Evolutionary conservation across 179 eudicot genomes (phyloP).

Genomic region (Monotropa hypopitys): DNA sequence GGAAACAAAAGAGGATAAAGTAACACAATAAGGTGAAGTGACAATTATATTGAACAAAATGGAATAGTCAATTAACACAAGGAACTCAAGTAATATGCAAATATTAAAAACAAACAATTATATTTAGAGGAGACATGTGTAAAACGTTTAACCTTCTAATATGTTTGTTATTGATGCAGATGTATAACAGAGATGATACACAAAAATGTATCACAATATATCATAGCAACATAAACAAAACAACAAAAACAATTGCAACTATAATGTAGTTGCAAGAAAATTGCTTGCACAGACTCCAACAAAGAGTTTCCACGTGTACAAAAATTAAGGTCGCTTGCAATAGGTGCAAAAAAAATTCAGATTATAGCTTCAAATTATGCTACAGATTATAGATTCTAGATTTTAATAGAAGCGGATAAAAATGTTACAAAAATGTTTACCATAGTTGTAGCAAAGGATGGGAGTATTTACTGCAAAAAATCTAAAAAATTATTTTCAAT

Average conservation of each 20-base stretch:
- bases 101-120: not conserved
- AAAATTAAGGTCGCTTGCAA: too few species aligned
- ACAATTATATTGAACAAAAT: not conserved
- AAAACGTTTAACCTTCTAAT: not conserved
- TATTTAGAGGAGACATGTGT: not conserved
- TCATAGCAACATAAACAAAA: not conserved
- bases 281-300: not conserved
- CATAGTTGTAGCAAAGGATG: not conserved
- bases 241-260: not conserved
- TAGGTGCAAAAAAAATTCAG: not conserved
- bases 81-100: not conserved
- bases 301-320: not conserved
- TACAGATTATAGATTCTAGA: not conserved
- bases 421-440: not conserved
- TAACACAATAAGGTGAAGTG: not conserved
- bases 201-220: not conserved
- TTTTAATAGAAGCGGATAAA: not conserved
- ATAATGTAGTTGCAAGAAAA: not conserved
- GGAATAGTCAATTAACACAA: not conserved
- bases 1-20: not conserved
- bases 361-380: not conserved
- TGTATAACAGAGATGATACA: not conserved
- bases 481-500: not conserved
- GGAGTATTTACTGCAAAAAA: not conserved
- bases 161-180: not conserved